Evolutionary conservation across 805 yeast genomes (phyloP).

Genomic region (Helenozyma baotianmanensis): DNA sequence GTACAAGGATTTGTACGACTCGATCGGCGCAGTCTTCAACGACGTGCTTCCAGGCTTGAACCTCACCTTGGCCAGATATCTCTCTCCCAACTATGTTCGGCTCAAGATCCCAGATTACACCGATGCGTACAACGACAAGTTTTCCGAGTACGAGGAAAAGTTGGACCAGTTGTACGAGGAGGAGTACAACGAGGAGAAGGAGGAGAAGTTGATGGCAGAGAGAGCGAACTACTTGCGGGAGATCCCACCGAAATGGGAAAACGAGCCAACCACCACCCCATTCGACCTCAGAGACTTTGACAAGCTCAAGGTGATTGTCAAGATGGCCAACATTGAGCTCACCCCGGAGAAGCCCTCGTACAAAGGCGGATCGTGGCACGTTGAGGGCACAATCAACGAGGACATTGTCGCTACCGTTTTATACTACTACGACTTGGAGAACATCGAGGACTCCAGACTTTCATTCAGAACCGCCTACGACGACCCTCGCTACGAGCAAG

Average conservation of each 20-base stretch:
- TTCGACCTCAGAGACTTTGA: constrained; percentile 9
- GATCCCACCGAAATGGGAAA: constrained; percentile 3
- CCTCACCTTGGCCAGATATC: constrained; percentile 20
- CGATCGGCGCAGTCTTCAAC: constrained; percentile 28
- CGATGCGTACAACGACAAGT: constrained; percentile 12
- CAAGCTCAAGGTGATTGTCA: constrained; percentile 33
- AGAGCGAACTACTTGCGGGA: constrained; percentile 1
- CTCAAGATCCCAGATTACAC: constrained; percentile 11
- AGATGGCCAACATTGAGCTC: constrained; percentile 37
- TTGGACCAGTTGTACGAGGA: constrained; percentile 4
- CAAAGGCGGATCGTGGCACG: constrained; percentile 41
- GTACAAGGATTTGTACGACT: constrained; percentile 21
- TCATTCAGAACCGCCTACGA: constrained; percentile 26
- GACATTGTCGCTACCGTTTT: constrained; percentile 38
- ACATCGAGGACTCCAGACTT: constrained; percentile 30
- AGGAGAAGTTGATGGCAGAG: constrained; percentile 3
- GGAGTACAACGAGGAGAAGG: constrained; percentile 8
- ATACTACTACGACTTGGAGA: constrained; percentile 38
- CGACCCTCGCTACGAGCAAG: constrained; percentile 33
- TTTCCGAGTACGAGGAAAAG: constrained; percentile 7
- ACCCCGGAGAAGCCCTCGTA: constrained; percentile 38
- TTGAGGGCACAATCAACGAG: constrained; percentile 39
- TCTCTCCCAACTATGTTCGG: constrained; percentile 15
- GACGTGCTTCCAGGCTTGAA: constrained; percentile 29
- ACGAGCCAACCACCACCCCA: constrained; percentile 1